Base-by-base conservation (phyloP, 495 filamentous ascomycete genomes). In the Hapsidospora chrysogenum region DNA sequence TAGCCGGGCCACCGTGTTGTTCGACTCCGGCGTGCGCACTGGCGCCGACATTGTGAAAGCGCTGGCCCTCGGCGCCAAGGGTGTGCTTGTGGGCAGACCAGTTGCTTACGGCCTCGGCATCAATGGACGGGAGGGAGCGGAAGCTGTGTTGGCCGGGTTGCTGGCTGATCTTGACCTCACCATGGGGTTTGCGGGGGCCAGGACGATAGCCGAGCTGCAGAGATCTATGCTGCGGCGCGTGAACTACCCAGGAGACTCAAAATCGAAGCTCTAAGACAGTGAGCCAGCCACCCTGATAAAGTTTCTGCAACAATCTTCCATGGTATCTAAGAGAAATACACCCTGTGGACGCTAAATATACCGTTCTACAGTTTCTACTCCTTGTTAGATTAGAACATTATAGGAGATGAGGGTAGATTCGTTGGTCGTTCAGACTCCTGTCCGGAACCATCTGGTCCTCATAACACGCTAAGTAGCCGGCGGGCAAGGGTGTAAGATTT, bases 141-240 rank as follows among this genome's bases (percentile, higher is more conserved):
- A 63, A n/a, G 58, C 71, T 35, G 69, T 77, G 2, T 39, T 77
- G 19, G 59, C 62, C 30, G 62, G 66, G 3, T 45, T 76, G 11
- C 48, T 75, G 28, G 71, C 73, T 9, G 73, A 78, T 46, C 46
- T 76, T 9, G 72, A 72, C 53, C 65, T 71, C 45, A 68, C 57
- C 11, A 71, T 76, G 71, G 60, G 64, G 1, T 48, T 76, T 31
- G 50, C 62, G 2, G 73, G 73, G 1, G 72, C 72, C 29, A 48
- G 56, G 26, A 66, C 48, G 3, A 57, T 76, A 26, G 53, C 49
- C 1, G 72, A 67, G 27, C 66, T 72, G 38, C 58, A 68, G 32
- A 53, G 53, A 22, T 52, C 46, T 15, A 61, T 66, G 50, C 49
- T 78, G 39, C 52, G 68, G 39, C 61, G 49, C 47, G 56, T 68